Evolutionary conservation across 495 filamentous ascomycete genomes (phyloP).

Genomic region (Geopyxis carbonaria): DNA sequence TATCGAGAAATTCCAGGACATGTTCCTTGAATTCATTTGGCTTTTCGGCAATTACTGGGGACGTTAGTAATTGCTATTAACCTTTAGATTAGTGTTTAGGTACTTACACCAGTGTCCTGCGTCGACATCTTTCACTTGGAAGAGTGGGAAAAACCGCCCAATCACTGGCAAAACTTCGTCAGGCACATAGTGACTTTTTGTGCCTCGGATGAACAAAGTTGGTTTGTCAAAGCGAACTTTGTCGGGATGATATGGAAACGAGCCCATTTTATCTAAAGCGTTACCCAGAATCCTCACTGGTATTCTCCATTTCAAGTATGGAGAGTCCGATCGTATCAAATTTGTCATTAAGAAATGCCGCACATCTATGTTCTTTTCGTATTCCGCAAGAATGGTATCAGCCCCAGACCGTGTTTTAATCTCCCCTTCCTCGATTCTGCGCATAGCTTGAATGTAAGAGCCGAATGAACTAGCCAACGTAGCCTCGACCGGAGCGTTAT

Average conservation of each 20-base stretch:
- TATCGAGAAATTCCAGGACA: too few relatives aligned
- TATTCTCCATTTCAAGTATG: slow-evolving; percentile 39
- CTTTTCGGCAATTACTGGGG: slow-evolving; percentile 77
- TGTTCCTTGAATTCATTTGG: slow-evolving; percentile 71
- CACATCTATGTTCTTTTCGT: slow-evolving; percentile 59
- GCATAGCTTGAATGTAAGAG: slow-evolving; percentile 74
- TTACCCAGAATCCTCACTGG: slow-evolving; percentile 41
- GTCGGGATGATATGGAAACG: slow-evolving; percentile 65
- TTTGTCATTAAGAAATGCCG: slow-evolving; percentile 94
- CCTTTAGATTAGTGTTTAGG: background rate
- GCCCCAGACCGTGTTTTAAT: slow-evolving; percentile 58
- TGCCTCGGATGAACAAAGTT: slow-evolving; percentile 70
- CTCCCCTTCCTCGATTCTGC: slow-evolving; percentile 49
- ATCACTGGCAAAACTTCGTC: slow-evolving; percentile 78
- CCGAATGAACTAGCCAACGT: slow-evolving; percentile 55
- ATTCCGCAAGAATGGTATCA: slow-evolving; percentile 57
- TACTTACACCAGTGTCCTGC: slow-evolving; percentile 60
- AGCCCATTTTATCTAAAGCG: slow-evolving; percentile 51
- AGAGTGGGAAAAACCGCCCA: slow-evolving; percentile 75
- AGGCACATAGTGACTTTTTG: slow-evolving; percentile 64
- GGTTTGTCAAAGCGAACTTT: slow-evolving; percentile 51
- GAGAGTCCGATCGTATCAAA: slow-evolving; percentile 41
- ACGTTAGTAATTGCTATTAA: too few relatives aligned
- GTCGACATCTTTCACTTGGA: slow-evolving; percentile 64
- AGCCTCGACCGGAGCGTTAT: slow-evolving; percentile 82